Percentiles rank a stretch among this genome's conserved stretches.
Evolutionary conservation across 345 rosid genomes (phyloP).

Genomic region (Ceriops decandra): DNA sequence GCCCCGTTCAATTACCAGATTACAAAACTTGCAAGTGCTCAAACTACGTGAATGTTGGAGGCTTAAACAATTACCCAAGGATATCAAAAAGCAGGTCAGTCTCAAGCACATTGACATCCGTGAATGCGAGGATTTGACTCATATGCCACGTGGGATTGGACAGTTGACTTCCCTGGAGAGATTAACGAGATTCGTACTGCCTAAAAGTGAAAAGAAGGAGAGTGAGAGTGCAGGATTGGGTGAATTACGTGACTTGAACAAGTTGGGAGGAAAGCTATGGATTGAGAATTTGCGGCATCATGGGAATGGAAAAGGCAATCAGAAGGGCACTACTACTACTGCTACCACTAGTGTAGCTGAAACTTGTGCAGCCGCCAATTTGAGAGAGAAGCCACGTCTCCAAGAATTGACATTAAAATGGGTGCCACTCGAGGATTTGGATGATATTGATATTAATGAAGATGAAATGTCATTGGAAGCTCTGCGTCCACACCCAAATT

Average conservation of each 20-base stretch:
- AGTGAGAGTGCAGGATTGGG: no score
- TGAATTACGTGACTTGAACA: no score
- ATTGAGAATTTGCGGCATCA: no score
- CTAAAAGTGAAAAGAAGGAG: not conserved
- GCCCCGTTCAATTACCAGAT: conserved; percentile 3
- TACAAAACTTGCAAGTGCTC: conserved; percentile 14
- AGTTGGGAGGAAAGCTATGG: no score
- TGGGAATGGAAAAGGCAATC: no score
- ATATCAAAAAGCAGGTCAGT: conserved; percentile 1
- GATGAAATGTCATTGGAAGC: no score
- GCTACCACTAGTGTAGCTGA: no score
- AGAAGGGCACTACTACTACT: no score
- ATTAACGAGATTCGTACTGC: conserved; percentile 12
- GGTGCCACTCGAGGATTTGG: not conserved
- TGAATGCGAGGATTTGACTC: not conserved
- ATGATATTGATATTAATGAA: not conserved
- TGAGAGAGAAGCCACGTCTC: conserved; percentile 13
- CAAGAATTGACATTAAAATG: conserved; percentile 12
- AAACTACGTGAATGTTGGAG: not conserved
- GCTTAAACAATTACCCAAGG: conserved; percentile 9
- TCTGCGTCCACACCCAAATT: no score
- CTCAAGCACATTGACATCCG: conserved; percentile 1
- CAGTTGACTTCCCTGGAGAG: not conserved
- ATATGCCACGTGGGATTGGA: conserved; percentile 24
- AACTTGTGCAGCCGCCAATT: not conserved